Conservation (phyloP, 1,284 basidiomycete species). For the Fistulinella staudtii region DNA sequence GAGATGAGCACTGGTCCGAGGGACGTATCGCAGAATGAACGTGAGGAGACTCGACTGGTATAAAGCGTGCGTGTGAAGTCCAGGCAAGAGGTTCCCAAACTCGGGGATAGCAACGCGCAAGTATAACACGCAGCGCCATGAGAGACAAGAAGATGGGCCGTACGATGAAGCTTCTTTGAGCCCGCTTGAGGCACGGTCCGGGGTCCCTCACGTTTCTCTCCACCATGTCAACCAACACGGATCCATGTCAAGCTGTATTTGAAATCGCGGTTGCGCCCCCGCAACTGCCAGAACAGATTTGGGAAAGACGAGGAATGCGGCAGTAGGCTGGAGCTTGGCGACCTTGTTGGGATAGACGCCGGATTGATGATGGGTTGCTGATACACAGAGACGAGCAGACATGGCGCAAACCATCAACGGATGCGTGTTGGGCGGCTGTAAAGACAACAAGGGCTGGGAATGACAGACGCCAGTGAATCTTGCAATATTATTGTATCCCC, state of each 20-base stretch:
- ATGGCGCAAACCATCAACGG: neutral
- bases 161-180: constrained; percentile 9
- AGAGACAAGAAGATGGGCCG: constrained; percentile 18
- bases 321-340: constrained; percentile 26
- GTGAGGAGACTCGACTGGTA: constrained; percentile 20
- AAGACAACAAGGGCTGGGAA: constrained; percentile 1
- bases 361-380: constrained; percentile 3
- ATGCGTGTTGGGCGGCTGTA: neutral
- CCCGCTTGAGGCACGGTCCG: constrained; percentile 7
- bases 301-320: constrained; percentile 17
- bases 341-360: constrained; percentile 17
- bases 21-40: constrained; percentile 15
- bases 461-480: constrained; percentile 1
- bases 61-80: constrained; percentile 14
- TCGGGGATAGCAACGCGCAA: constrained; percentile 25
- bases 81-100: constrained; percentile 11
- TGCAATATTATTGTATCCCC: constrained; percentile 17
- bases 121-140: constrained; percentile 21
- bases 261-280: constrained; percentile 18
- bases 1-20: constrained; percentile 18
- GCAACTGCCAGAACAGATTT: constrained; percentile 21
- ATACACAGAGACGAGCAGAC: constrained; percentile 1
- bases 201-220: constrained; percentile 11
- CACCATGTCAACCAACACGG: constrained; percentile 14
- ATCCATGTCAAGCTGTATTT: constrained; percentile 16